phyloP scores from a whole-genome alignment of 2,329 filamentous ascomycete genomes.

The Aspergillus thermomutatus region DNA sequence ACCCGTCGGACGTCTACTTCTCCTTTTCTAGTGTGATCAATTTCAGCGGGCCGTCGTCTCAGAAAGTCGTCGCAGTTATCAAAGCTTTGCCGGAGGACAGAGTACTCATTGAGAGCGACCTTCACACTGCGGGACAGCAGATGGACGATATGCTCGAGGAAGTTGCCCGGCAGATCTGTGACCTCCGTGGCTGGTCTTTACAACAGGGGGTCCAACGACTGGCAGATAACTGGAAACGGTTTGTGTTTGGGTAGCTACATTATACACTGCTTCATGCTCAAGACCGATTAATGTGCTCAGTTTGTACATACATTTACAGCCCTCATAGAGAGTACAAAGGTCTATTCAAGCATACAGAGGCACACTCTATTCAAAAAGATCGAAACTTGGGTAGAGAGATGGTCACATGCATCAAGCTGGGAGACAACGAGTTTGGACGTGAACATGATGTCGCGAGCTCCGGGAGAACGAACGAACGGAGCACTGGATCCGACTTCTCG shows the following conservation, averaged over 20 bases:
- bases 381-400: neutral
- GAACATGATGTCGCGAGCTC: too few relatives aligned
- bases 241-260: constrained; percentile 61
- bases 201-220: constrained; percentile 67
- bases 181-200: constrained; percentile 72
- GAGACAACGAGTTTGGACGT: neutral
- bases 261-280: neutral
- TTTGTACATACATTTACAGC: neutral
- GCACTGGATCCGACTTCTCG: too few relatives aligned
- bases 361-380: neutral
- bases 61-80: constrained; percentile 64
- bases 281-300: too few relatives aligned
- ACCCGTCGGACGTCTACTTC: constrained; percentile 77
- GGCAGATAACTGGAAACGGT: constrained; percentile 71
- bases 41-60: constrained; percentile 53
- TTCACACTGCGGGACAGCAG: constrained; percentile 73
- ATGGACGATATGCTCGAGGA: constrained; percentile 79
- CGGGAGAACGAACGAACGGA: too few relatives aligned
- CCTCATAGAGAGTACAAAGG: neutral
- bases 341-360: neutral
- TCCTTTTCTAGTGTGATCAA: constrained; percentile 88
- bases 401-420: neutral
- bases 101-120: constrained; percentile 83
- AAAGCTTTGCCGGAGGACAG: constrained; percentile 71
- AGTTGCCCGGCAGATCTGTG: constrained; percentile 72